These are phyloP conservation scores for Yarrowia divulgata DNA, from an alignment of 805 yeast genomes.

Conservation along the genomic window DNA sequence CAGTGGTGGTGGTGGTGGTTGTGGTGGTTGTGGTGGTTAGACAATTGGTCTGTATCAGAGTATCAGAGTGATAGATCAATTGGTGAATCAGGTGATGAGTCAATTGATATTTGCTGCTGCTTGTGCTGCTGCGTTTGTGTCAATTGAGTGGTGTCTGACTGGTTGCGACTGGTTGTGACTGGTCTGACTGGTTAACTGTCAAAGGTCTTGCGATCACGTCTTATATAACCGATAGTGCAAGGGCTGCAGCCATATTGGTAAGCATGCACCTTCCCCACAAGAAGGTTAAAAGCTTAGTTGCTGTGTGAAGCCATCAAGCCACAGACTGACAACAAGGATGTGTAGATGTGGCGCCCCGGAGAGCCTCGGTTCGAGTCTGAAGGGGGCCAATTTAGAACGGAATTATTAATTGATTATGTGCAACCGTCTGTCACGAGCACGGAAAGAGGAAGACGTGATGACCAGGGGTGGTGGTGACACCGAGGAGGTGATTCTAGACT, in stretches of 20 bases:
- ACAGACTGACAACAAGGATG: neutral
- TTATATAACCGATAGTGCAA: neutral
- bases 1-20: no score
- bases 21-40: no score
- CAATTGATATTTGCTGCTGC: neutral
- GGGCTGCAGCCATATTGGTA: conserved; percentile 9
- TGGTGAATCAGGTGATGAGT: no score
- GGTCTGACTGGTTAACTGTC: no score
- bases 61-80: no score
- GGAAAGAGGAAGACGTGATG: neutral
- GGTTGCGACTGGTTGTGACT: neutral
- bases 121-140: neutral
- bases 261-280: conserved; percentile 27
- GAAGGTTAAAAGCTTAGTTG: neutral
- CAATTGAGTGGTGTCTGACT: neutral
- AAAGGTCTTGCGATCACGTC: no score
- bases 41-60: neutral
- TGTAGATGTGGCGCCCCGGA: neutral
- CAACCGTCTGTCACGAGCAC: neutral
- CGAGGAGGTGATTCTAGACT: no score
- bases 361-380: conserved; percentile 11
- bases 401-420: conserved; percentile 10
- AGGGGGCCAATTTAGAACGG: no score
- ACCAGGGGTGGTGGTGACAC: no score
- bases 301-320: neutral